Evolutionary conservation across 768 basidiomycete genomes (phyloP).

Genomic region (Hygrocybe coccinea): DNA sequence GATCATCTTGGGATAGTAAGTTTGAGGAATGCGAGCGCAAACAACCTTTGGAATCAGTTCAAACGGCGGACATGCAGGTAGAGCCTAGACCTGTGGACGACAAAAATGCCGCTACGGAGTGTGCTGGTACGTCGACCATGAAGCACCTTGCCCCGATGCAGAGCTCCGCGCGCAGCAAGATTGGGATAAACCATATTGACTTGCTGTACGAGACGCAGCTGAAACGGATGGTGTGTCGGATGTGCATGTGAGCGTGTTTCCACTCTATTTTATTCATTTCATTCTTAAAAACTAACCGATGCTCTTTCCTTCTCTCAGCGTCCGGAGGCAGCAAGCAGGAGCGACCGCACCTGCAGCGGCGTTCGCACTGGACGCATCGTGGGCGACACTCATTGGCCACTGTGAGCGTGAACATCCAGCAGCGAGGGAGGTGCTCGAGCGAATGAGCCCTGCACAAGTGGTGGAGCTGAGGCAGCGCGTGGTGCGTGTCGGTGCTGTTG

Average conservation of each 20-base stretch:
- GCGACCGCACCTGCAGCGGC: conserved; percentile 6
- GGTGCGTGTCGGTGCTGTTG: conserved; percentile 6
- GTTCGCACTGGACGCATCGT: conserved; percentile 25
- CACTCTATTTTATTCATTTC: neutral
- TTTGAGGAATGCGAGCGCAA: too few species aligned
- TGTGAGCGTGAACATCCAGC: conserved; percentile 28
- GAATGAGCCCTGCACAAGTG: conserved; percentile 29
- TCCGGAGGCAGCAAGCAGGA: conserved; percentile 4
- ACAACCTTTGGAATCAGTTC: too few species aligned
- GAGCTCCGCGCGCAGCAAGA: conserved; percentile 13
- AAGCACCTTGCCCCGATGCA: neutral
- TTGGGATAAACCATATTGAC: conserved; percentile 32
- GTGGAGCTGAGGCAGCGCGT: conserved; percentile 28
- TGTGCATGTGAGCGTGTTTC: conserved; percentile 25
- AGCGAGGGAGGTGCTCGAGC: conserved; percentile 29
- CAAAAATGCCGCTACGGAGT: neutral
- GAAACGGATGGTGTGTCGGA: conserved; percentile 24
- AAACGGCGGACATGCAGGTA: neutral
- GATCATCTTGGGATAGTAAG: too few species aligned
- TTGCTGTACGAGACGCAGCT: conserved; percentile 26
- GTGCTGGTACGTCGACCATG: neutral
- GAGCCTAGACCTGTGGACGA: neutral
- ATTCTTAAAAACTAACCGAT: neutral
- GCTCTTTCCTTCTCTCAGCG: conserved; percentile 2
- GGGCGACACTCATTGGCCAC: conserved; percentile 32